A percentile compares a stretch with the other conserved stretches of the same genome.
These are phyloP conservation scores for Diplodia sapinea DNA, from an alignment of 2,329 filamentous ascomycete species.

Conservation along the genomic window DNA sequence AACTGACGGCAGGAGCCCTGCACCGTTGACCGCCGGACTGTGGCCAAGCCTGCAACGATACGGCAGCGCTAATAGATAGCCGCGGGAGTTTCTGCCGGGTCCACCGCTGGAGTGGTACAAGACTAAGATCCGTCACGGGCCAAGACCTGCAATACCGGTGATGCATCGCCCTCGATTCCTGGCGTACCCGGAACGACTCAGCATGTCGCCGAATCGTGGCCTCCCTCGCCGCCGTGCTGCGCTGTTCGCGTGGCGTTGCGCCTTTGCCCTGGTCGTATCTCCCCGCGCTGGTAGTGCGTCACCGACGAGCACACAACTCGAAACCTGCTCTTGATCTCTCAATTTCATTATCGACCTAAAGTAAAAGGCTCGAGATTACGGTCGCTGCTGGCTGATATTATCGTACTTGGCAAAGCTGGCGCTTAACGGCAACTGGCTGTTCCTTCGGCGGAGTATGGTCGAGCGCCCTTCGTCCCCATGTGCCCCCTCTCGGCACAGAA, in stretches of 20 bases:
- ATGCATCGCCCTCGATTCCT: background rate
- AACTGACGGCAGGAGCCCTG: conserved; percentile 4
- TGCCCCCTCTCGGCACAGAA: background rate
- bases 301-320: background rate
- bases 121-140: conserved; percentile 5
- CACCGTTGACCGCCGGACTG: conserved; percentile 7
- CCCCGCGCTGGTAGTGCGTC: background rate
- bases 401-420: conserved; percentile 22
- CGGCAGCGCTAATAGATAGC: background rate
- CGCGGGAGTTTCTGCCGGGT: conserved; percentile 1
- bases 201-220: background rate
- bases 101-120: background rate
- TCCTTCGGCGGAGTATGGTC: conserved; percentile 1
- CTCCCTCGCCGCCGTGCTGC: background rate
- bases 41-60: background rate
- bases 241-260: background rate
- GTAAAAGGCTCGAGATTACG: conserved; percentile 27
- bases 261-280: too few relatives aligned
- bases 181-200: background rate
- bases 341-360: conserved; percentile 29
- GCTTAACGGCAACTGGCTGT: conserved; percentile 10
- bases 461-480: background rate
- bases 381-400: conserved; percentile 21
- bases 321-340: conserved; percentile 11
- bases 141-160: conserved; percentile 12